phyloP scores from a whole-genome alignment of 2,329 filamentous ascomycete genomes.

The Sarocladium strictum region DNA sequence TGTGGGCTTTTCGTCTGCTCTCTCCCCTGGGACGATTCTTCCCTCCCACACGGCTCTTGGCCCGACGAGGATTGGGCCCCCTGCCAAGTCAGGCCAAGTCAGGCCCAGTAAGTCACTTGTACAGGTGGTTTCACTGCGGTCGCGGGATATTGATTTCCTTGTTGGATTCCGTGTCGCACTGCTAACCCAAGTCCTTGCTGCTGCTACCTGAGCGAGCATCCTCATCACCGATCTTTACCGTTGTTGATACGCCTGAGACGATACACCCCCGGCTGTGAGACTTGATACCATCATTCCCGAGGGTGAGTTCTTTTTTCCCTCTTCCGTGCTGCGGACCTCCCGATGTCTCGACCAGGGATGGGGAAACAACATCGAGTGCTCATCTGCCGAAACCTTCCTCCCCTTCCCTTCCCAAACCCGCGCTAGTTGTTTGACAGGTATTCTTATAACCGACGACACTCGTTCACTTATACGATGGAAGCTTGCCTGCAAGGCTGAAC shows the following conservation, averaged over 20 bases:
- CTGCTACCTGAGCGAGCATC: not conserved
- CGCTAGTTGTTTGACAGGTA: not conserved
- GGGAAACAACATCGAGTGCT: not conserved
- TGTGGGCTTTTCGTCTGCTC: not conserved
- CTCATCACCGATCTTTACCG: not conserved
- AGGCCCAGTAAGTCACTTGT: not conserved
- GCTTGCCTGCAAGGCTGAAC: not conserved
- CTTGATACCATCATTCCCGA: not conserved
- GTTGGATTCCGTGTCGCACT: not conserved
- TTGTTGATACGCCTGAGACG: not conserved
- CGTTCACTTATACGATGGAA: not conserved
- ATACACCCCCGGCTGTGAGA: not conserved
- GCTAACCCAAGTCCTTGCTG: not conserved
- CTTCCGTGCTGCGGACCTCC: not conserved
- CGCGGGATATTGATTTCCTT: not conserved
- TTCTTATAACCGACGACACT: conserved; percentile 7
- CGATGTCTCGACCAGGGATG: not conserved
- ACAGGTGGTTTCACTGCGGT: not conserved
- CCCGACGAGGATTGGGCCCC: not conserved
- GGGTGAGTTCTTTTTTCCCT: not conserved
- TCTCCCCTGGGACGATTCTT: not conserved
- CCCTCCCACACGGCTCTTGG: conserved; percentile 1
- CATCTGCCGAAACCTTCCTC: not conserved
- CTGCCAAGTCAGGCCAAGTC: not conserved
- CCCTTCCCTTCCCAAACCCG: not conserved